These are phyloP conservation scores for Agaricales sp. DNA, from an alignment of 1,284 basidiomycete genomes.

Conservation along the genomic window DNA sequence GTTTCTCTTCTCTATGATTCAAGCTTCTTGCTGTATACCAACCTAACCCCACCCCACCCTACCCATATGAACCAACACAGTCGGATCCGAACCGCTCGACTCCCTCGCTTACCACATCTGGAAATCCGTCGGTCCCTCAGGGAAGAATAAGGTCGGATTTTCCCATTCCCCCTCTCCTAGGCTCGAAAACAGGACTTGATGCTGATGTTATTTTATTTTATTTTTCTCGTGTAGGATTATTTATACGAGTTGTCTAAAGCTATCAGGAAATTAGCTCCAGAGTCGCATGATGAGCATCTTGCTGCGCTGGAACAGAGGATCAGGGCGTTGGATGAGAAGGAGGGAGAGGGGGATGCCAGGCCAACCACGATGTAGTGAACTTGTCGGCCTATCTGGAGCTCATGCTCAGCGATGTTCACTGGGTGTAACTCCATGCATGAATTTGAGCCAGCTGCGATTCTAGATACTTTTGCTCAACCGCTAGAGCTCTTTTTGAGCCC, in stretches of 20 bases:
- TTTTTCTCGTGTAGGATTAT: conserved; percentile 48
- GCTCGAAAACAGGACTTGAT: not conserved
- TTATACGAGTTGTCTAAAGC: conserved; percentile 63
- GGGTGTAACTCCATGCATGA: too few relatives aligned
- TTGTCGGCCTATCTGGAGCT: too few relatives aligned
- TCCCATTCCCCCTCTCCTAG: not conserved
- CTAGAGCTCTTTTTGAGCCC: too few relatives aligned
- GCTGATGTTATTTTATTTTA: not conserved
- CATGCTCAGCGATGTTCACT: too few relatives aligned
- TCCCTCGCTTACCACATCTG: conserved; percentile 60
- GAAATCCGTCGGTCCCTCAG: conserved; percentile 71
- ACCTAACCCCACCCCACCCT: too few relatives aligned
- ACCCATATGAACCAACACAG: too few relatives aligned
- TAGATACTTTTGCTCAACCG: too few relatives aligned
- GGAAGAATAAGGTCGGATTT: conserved; percentile 60
- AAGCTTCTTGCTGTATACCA: too few relatives aligned
- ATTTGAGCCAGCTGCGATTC: too few relatives aligned
- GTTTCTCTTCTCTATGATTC: conserved; percentile 11
- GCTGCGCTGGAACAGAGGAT: conserved; percentile 50
- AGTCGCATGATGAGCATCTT: conserved; percentile 70
- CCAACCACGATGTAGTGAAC: too few relatives aligned
- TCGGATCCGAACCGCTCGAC: conserved; percentile 71
- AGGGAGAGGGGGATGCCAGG: too few relatives aligned
- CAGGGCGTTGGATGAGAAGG: conserved; percentile 18
- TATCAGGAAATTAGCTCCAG: conserved; percentile 59